Conservation (phyloP, 2,329 filamentous ascomycete genomes). For the Epicoccum sorghinum region DNA sequence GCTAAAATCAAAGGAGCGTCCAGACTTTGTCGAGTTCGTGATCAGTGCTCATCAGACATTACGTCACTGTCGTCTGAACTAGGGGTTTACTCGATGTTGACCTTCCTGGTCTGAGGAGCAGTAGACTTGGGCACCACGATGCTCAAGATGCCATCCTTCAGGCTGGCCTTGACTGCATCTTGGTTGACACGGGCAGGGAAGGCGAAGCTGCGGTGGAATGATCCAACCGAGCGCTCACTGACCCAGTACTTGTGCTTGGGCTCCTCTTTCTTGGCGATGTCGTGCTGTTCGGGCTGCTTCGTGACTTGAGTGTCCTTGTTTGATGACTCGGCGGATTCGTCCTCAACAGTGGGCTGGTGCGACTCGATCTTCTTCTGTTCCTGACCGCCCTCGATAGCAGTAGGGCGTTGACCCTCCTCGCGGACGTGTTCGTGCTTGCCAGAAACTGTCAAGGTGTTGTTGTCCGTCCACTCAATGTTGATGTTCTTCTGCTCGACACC, state of each 20-base stretch:
- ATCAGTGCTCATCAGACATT: too few species aligned
- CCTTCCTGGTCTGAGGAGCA: conserved; percentile 56
- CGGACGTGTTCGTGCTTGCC: conserved; percentile 71
- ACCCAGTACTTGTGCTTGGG: conserved; percentile 73
- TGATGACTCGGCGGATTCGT: conserved; percentile 53
- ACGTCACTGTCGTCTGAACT: background rate
- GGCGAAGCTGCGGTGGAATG: conserved; percentile 64
- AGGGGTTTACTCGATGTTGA: conserved; percentile 51
- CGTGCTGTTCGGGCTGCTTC: conserved; percentile 44
- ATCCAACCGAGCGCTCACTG: conserved; percentile 63
- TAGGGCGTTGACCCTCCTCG: conserved; percentile 60
- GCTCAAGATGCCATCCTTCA: conserved; percentile 66
- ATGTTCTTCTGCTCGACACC: conserved; percentile 77
- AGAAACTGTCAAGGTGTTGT: conserved; percentile 72
- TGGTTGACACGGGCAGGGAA: conserved; percentile 65
- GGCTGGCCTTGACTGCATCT: conserved; percentile 64
- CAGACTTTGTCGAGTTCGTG: background rate
- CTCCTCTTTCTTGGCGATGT: conserved; percentile 50
- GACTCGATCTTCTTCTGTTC: conserved; percentile 31
- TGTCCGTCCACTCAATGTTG: conserved; percentile 78
- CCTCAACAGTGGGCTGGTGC: conserved; percentile 67
- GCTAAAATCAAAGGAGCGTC: background rate
- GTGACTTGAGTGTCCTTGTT: conserved; percentile 33
- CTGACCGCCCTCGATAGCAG: conserved; percentile 52
- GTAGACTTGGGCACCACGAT: conserved; percentile 64